phyloP scores from a whole-genome alignment of 805 yeast genomes.

The Saccharomycopsis malanga region DNA sequence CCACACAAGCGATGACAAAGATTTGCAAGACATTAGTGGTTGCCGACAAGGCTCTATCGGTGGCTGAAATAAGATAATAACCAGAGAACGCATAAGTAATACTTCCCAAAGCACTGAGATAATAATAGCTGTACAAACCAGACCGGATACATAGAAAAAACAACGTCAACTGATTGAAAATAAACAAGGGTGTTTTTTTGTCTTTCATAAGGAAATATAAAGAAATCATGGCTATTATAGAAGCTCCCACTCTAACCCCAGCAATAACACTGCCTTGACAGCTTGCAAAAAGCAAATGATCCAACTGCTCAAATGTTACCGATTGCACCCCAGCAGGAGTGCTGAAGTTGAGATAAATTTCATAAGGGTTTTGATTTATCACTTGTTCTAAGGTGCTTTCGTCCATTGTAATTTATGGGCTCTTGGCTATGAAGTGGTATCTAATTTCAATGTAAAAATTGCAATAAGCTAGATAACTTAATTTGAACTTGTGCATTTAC shows the following conservation, averaged over 20 bases:
- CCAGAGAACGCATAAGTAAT: constrained; percentile 40
- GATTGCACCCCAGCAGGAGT: constrained; percentile 35
- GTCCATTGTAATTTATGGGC: too few relatives aligned
- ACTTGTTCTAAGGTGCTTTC: too few relatives aligned
- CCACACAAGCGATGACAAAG: constrained; percentile 52
- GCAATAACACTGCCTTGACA: constrained; percentile 39
- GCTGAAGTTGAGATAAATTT: constrained; percentile 34
- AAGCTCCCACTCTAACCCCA: constrained; percentile 55
- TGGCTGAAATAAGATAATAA: constrained; percentile 31
- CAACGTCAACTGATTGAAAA: constrained; percentile 55
- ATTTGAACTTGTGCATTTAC: too few relatives aligned
- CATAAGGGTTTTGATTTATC: constrained; percentile 22
- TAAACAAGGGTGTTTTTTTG: constrained; percentile 60
- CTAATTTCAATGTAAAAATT: too few relatives aligned
- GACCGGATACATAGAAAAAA: constrained; percentile 52
- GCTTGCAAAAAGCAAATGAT: constrained; percentile 30
- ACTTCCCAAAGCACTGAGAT: constrained; percentile 45
- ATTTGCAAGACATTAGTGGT: constrained; percentile 58
- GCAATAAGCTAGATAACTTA: too few relatives aligned
- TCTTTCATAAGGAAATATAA: constrained; percentile 43
- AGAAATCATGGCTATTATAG: constrained; percentile 38
- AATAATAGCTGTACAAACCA: constrained; percentile 47
- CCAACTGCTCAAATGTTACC: constrained; percentile 37
- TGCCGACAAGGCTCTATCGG: constrained; percentile 43
- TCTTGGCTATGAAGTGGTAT: too few relatives aligned